Evolutionary conservation across 225 moss, liverwort and hornwort genomes (phyloP).

Genomic region (Pseudoscleropodium purum): DNA sequence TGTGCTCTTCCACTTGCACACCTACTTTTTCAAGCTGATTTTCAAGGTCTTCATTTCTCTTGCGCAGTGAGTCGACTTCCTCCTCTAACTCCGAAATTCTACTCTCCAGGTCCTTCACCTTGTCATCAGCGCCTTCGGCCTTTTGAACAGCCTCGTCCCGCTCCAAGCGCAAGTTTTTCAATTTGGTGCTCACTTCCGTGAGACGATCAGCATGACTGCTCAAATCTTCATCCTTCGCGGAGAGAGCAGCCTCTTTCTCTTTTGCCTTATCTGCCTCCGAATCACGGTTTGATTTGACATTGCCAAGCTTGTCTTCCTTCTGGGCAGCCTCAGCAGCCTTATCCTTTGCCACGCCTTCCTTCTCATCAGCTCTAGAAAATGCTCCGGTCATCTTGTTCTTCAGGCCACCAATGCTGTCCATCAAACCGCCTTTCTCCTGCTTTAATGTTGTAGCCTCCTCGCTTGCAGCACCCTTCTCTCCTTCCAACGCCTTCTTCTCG

Average conservation of each 20-base stretch:
- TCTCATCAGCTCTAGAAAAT: constrained; percentile 32
- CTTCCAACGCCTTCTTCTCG: constrained; percentile 7
- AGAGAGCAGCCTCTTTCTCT: constrained; percentile 29
- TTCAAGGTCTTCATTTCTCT: constrained; percentile 12
- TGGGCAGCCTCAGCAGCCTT: constrained; percentile 15
- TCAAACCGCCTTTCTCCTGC: constrained; percentile 31
- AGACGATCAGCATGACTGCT: constrained; percentile 12
- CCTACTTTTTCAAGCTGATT: constrained; percentile 29
- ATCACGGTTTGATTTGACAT: not conserved
- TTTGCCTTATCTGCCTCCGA: constrained; percentile 6
- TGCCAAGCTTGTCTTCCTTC: not conserved
- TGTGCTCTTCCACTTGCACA: constrained; percentile 41
- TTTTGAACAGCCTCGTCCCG: constrained; percentile 41
- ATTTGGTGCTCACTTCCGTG: constrained; percentile 21
- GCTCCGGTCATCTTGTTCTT: constrained; percentile 27
- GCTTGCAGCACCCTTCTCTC: constrained; percentile 18
- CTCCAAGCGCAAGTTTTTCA: constrained; percentile 35
- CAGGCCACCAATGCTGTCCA: constrained; percentile 30
- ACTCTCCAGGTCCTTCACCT: constrained; percentile 14
- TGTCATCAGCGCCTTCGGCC: not conserved
- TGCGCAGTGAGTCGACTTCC: constrained; percentile 7
- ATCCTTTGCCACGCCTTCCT: not conserved
- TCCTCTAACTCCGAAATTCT: constrained; percentile 34
- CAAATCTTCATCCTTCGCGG: constrained; percentile 22
- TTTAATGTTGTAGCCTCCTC: constrained; percentile 10